Percentiles rank a stretch among this genome's conserved stretches.
phyloP scores from a whole-genome alignment of 2,329 filamentous ascomycete species.

The Curvularia verruculosa region DNA sequence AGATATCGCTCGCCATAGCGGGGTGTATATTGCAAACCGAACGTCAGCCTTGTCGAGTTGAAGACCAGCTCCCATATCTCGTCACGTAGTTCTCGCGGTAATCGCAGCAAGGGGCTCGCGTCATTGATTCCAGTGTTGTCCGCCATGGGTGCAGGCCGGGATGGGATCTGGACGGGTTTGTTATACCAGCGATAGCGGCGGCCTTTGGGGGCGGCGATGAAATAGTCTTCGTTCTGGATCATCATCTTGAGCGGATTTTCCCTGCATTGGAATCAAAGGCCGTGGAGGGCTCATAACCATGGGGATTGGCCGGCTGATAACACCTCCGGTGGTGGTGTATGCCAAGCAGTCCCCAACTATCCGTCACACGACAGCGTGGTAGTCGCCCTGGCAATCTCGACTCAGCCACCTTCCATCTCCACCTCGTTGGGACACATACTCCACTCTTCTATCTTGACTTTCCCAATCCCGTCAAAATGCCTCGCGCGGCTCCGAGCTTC shows the following conservation, averaged over 20 bases:
- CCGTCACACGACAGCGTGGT: constrained; percentile 17
- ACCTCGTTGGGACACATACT: constrained; percentile 15
- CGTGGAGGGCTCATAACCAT: constrained; percentile 7
- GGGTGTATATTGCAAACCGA: constrained; percentile 20
- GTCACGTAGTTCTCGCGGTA: constrained; percentile 22
- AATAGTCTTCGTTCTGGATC: constrained; percentile 19
- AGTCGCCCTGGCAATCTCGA: constrained; percentile 17
- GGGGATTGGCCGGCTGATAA: constrained; percentile 19
- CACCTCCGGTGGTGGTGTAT: constrained; percentile 8
- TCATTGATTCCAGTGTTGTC: constrained; percentile 7
- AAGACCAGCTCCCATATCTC: constrained; percentile 20
- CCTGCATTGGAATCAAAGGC: constrained; percentile 11
- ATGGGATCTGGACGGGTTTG: constrained; percentile 4
- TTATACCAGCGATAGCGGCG: constrained; percentile 17
- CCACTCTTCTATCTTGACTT: constrained; percentile 16
- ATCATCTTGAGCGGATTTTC: constrained; percentile 14
- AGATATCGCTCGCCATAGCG: constrained; percentile 20
- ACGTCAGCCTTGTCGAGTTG: constrained; percentile 23
- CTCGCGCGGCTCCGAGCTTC: constrained; percentile 12
- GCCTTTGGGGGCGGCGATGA: constrained; percentile 11
- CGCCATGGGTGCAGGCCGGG: constrained; percentile 9
- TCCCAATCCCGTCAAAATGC: constrained; percentile 18
- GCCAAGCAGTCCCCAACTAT: constrained; percentile 12
- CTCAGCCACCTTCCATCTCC: constrained; percentile 21
- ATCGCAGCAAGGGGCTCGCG: constrained; percentile 12